Base-by-base conservation (phyloP, 108 stramenopile genomes). In the Seminavis robusta region DNA sequence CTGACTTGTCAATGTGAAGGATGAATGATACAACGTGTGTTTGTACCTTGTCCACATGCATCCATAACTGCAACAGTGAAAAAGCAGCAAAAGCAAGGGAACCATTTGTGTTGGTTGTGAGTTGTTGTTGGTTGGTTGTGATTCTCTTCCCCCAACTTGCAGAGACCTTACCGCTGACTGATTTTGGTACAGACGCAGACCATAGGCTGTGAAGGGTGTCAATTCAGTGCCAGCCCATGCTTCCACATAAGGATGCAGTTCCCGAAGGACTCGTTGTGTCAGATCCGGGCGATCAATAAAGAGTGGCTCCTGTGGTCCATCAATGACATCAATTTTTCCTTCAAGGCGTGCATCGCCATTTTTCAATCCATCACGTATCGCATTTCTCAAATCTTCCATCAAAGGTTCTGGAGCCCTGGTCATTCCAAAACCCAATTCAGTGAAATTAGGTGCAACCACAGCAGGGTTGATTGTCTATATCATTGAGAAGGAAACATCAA, bases 1-100 rank as follows among this genome's bases (percentile, higher is more conserved):
- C 86, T 5, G 65, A 71, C n/a, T 74, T 77, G 41, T 83, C 94
- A 33, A 95, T 80, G 55, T 95, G 89, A 26, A 84, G 74, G 43
- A 95, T 95, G 33, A 72, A 82, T n/a, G 72, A 71, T 23, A 95
- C 84, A 23, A 92, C 73, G 56, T 95, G 90, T 7, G 86, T 92
- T 25, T 57, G 53, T 10, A 81, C 29, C 55, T 83, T 86, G 60
- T 92, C 94, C 15, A 81, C 65, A 44, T 95, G 94, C 86, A 95
- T 87, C 30, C 63, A 61, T 28, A 95, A 50, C 36, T 56, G 66
- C 13, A n/a, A n/a, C n/a, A n/a, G n/a, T n/a, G n/a, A n/a, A n/a
- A n/a, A n/a, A n/a, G n/a, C n/a, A n/a, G n/a, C n/a, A n/a, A n/a
- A n/a, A n/a, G n/a, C n/a, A n/a, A n/a, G n/a, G n/a, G n/a, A n/a